phyloP scores from a whole-genome alignment of 495 filamentous ascomycete species.

The Penicillium macrosclerotiorum region DNA sequence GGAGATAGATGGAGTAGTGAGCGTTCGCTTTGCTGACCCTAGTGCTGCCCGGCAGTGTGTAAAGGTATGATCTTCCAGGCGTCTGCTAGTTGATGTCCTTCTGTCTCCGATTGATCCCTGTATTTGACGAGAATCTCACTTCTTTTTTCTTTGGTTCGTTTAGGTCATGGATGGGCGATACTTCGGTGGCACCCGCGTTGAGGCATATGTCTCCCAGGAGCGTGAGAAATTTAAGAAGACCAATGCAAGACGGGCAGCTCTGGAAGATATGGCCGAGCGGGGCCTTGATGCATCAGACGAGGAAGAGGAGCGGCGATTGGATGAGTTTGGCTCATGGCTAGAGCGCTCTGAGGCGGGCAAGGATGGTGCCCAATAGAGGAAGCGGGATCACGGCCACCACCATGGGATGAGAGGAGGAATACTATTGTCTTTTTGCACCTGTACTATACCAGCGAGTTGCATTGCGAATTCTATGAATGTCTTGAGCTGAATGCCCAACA shows the following conservation, averaged over 20 bases:
- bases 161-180: slow-evolving; percentile 76
- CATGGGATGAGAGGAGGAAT: no score
- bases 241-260: slow-evolving; percentile 40
- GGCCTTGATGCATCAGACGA: slow-evolving; percentile 44
- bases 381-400: neutral
- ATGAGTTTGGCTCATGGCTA: slow-evolving; percentile 56
- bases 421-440: no score
- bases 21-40: slow-evolving; percentile 69
- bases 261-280: slow-evolving; percentile 46
- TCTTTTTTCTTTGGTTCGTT: no score
- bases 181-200: slow-evolving; percentile 71
- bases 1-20: slow-evolving; percentile 84
- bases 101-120: neutral
- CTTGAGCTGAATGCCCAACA: no score
- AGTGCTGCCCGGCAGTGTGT: slow-evolving; percentile 74
- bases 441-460: no score
- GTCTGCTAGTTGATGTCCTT: neutral
- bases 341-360: slow-evolving; percentile 38
- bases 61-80: slow-evolving; percentile 36
- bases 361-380: slow-evolving; percentile 23
- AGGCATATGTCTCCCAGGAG: slow-evolving; percentile 74
- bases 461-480: no score
- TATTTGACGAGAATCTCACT: no score
- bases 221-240: slow-evolving; percentile 75
- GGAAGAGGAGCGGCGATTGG: slow-evolving; percentile 45